Percentiles rank a stretch among this genome's conserved stretches.
Evolutionary conservation across 176 grass and related monocot species (phyloP).

Genomic region (Microstegium vimineum): DNA sequence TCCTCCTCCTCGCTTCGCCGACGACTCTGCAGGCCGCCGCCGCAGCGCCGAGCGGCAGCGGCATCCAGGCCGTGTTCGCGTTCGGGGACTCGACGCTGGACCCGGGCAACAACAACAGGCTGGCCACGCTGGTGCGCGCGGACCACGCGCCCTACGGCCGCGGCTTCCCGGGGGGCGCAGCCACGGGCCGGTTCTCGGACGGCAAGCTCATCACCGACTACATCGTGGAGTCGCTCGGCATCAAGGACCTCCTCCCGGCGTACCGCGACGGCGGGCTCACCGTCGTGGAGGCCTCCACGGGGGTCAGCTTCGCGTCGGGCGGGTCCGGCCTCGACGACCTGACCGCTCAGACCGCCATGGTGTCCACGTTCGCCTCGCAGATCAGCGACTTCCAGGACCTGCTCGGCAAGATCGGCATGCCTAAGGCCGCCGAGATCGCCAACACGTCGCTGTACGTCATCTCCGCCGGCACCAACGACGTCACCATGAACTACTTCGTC

Average conservation of each 20-base stretch:
- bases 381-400: conserved; percentile 40
- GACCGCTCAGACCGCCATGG: conserved; percentile 25
- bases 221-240: conserved; percentile 51
- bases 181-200: conserved; percentile 63
- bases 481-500: conserved; percentile 42
- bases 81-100: conserved; percentile 82
- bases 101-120: conserved; percentile 74
- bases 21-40: not conserved
- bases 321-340: conserved; percentile 67
- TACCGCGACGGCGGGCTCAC: conserved; percentile 16
- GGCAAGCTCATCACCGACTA: conserved; percentile 70
- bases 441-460: conserved; percentile 41
- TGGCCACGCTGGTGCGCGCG: conserved; percentile 44
- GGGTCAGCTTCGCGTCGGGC: conserved; percentile 67
- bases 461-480: conserved; percentile 62
- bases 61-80: conserved; percentile 58
- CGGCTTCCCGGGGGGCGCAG: conserved; percentile 33
- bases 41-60: not conserved
- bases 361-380: conserved; percentile 43
- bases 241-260: conserved; percentile 55
- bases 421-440: conserved; percentile 34
- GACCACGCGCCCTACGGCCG: conserved; percentile 67
- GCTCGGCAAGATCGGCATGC: conserved; percentile 17
- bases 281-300: conserved; percentile 33
- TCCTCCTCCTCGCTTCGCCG: conserved; percentile 11